Evolutionary conservation across 371 early-diverging fungal species (phyloP).

Genomic region (Hamiltosporidium tvaerminnensis): DNA sequence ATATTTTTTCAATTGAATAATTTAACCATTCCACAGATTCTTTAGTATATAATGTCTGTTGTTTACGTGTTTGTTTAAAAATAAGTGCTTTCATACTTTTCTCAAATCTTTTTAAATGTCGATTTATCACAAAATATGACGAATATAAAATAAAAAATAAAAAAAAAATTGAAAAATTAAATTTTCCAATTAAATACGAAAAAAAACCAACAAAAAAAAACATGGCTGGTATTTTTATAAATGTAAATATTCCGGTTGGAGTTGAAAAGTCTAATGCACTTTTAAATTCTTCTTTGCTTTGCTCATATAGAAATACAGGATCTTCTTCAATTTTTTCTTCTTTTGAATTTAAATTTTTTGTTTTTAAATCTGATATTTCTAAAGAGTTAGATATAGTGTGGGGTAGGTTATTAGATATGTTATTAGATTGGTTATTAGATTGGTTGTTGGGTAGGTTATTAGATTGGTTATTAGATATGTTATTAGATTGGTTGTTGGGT

Average conservation of each 20-base stretch:
- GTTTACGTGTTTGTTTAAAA: slow-evolving; percentile 31
- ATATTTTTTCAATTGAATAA: slow-evolving; percentile 40
- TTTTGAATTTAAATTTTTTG: too few relatives aligned
- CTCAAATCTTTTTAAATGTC: slow-evolving; percentile 43
- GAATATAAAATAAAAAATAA: slow-evolving; percentile 42
- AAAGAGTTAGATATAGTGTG: too few relatives aligned
- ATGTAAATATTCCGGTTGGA: slow-evolving; percentile 27
- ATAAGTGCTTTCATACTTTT: slow-evolving; percentile 41
- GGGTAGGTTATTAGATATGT: too few relatives aligned
- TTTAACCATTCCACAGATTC: slow-evolving; percentile 55
- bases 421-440: too few relatives aligned
- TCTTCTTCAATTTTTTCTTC: too few relatives aligned
- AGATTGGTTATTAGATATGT: too few relatives aligned
- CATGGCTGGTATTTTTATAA: slow-evolving; percentile 43
- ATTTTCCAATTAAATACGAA: slow-evolving; percentile 46
- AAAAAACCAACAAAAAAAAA: slow-evolving; percentile 32
- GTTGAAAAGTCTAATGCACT: slow-evolving; percentile 43
- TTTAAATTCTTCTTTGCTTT: slow-evolving; percentile 5
- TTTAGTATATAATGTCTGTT: slow-evolving; percentile 25
- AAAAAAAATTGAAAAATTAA: slow-evolving; percentile 29
- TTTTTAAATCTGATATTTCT: too few relatives aligned
- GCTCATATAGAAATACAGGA: background rate
- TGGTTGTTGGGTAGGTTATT: too few relatives aligned
- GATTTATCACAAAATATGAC: slow-evolving; percentile 39
- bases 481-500: too few relatives aligned